Conservation (phyloP, 805 yeast species). For the Candida morakotiae region DNA sequence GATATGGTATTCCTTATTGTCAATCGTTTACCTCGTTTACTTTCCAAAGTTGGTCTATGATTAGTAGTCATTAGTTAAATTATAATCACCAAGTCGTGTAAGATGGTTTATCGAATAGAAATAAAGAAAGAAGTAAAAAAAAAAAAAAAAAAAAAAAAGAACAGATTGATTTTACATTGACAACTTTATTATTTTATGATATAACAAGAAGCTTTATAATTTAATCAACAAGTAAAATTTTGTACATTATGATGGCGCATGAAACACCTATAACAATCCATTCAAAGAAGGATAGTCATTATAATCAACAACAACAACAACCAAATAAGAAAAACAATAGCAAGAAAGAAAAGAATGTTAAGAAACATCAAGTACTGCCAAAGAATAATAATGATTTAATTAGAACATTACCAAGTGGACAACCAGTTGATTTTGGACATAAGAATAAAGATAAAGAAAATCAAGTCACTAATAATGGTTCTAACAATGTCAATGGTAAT, state of each 20-base stretch:
- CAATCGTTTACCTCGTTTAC: conserved; percentile 32
- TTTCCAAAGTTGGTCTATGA: conserved; percentile 40
- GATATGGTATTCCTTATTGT: conserved; percentile 29
- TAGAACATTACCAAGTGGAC: conserved; percentile 26
- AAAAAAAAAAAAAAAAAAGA: conserved; percentile 6
- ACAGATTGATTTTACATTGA: not conserved
- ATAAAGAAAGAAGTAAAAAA: conserved; percentile 1
- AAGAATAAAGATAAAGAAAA: conserved; percentile 8
- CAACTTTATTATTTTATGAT: conserved; percentile 3
- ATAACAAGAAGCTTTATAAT: conserved; percentile 1
- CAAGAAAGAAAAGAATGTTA: conserved; percentile 7
- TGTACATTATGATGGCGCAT: conserved; percentile 27
- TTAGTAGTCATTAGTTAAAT: conserved; percentile 32
- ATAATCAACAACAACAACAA: conserved; percentile 1
- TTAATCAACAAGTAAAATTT: not conserved
- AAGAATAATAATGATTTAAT: conserved; percentile 10
- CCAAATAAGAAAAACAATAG: conserved; percentile 1
- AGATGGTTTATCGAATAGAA: too few relatives aligned
- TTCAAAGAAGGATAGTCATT: conserved; percentile 9
- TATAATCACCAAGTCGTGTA: too few relatives aligned
- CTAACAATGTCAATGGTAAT: conserved; percentile 8
- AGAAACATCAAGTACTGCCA: conserved; percentile 3
- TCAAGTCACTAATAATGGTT: conserved; percentile 11
- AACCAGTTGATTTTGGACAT: conserved; percentile 26
- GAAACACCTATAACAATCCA: conserved; percentile 27